These are phyloP conservation scores for Calycina herbarum DNA, from an alignment of 2,329 filamentous ascomycete species.

Conservation along the genomic window DNA sequence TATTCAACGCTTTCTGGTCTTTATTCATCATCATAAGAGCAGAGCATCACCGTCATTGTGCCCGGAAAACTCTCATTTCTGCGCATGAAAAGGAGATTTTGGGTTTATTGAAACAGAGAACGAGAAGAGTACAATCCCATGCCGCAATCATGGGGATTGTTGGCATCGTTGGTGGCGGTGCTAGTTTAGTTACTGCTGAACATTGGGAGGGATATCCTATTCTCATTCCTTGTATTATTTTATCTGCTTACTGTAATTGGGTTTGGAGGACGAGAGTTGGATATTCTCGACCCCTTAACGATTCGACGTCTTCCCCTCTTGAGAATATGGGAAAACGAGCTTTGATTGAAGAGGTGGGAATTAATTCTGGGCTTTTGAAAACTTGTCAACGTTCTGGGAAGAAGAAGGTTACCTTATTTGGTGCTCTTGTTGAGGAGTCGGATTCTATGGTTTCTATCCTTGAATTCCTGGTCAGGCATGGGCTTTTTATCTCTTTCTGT, in stretches of 20 bases:
- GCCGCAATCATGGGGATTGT: conserved; percentile 46
- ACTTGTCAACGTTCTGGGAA: background rate
- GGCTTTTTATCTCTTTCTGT: conserved; percentile 34
- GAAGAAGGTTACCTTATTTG: background rate
- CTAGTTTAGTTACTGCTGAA: conserved; percentile 50
- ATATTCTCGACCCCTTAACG: conserved; percentile 43
- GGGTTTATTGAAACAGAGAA: conserved; percentile 40
- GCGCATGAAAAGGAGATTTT: conserved; percentile 27
- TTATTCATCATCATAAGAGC: conserved; percentile 45
- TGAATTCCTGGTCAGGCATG: conserved; percentile 28
- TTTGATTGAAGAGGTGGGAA: conserved; percentile 34
- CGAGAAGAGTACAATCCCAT: conserved; percentile 46
- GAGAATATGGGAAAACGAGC: background rate
- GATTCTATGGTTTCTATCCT: conserved; percentile 27
- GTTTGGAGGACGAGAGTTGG: conserved; percentile 50
- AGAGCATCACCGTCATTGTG: conserved; percentile 40
- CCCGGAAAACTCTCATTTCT: conserved; percentile 24
- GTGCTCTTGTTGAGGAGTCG: conserved; percentile 20
- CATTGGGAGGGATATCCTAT: conserved; percentile 55
- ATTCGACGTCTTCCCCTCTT: conserved; percentile 17
- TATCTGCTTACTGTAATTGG: conserved; percentile 48
- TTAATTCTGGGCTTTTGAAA: background rate
- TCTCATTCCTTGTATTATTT: conserved; percentile 50
- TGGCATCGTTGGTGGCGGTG: conserved; percentile 49
- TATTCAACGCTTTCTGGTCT: conserved; percentile 52